Base-by-base conservation (phyloP, 768 basidiomycete species). In the Coprinellus aureogranulatus region DNA sequence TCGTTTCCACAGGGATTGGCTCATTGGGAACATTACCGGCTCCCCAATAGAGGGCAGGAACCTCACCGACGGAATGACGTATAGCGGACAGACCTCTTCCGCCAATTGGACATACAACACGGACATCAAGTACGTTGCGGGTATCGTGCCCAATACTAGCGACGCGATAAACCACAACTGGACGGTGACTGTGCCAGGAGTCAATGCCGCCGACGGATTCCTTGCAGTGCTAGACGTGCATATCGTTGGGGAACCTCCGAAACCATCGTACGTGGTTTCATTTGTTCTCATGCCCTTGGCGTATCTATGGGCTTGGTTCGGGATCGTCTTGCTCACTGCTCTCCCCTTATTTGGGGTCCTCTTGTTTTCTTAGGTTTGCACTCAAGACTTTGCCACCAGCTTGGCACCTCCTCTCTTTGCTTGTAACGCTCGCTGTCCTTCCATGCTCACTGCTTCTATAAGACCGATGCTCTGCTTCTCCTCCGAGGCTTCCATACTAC, bases 1-100 rank as follows among this genome's bases (percentile, higher is more conserved):
- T 6, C 22, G 50, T 55, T 37, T 31, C 23, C 45, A 26, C 39
- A 86, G 94, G 25, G 93, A 97, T 67, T 89, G 83, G 78, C 73
- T 96, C n/a, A 75, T 95, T 25, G 91, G 89, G 22, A 94, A 94
- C 67, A 86, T 89, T 23, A 94, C 93, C 0, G 67, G 72, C 22
- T 73, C 78, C 23, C 44, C 69, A 10, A 74, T 88, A 54, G 73
- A 77, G 18, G 81, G 84, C 0, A 16, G 64, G 34, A 68, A 73
- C 40, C 64, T 89, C 47, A 85, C 81, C n/a, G 86, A 89, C 63
- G 65, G 68, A 30, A 79, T 84, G 27, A 82, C 83, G 0, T 92
- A 72, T 67, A 76, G 77, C 1, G 92, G 89, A 0, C 75, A 78
- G 16, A 88, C 89, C 3, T 80, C 85, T 0, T 86, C 71, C 61